Percentiles rank a stretch among this genome's conserved stretches.
phyloP scores from a whole-genome alignment of 1,284 basidiomycete species.

The Ustilago loliicola region DNA sequence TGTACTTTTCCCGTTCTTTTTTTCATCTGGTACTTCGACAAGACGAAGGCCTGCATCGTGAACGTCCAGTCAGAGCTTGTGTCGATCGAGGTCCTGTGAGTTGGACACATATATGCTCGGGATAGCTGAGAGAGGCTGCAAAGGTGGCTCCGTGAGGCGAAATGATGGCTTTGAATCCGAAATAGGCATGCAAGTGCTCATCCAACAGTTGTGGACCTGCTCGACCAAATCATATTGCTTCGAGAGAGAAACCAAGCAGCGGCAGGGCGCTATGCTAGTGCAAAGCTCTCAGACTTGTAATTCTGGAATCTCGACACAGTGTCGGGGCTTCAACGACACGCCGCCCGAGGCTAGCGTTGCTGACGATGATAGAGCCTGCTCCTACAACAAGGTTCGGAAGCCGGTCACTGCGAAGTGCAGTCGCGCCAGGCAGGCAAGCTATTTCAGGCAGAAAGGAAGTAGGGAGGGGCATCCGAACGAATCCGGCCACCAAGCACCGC shows the following conservation, averaged over 20 bases:
- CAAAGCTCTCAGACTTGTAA: too few relatives aligned
- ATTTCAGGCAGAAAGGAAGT: background rate
- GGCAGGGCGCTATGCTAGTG: background rate
- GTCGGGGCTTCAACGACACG: slow-evolving; percentile 3
- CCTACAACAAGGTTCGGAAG: too few relatives aligned
- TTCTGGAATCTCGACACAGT: background rate
- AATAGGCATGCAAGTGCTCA: background rate
- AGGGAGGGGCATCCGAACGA: background rate
- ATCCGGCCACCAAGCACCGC: background rate
- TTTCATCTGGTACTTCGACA: too few relatives aligned
- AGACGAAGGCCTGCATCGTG: too few relatives aligned
- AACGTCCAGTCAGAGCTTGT: too few relatives aligned
- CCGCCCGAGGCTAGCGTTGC: background rate
- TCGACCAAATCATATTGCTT: background rate
- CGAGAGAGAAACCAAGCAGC: background rate
- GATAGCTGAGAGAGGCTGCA: too few relatives aligned
- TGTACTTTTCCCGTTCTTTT: too few relatives aligned
- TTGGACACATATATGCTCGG: background rate
- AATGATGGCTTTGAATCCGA: background rate
- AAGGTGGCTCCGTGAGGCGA: background rate
- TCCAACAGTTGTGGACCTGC: background rate
- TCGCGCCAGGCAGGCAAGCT: too few relatives aligned
- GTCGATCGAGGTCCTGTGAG: background rate
- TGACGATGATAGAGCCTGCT: background rate
- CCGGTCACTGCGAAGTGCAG: too few relatives aligned